Base-by-base conservation (phyloP, 108 stramenopile genomes). In the Schizochytrium sp. region DNA sequence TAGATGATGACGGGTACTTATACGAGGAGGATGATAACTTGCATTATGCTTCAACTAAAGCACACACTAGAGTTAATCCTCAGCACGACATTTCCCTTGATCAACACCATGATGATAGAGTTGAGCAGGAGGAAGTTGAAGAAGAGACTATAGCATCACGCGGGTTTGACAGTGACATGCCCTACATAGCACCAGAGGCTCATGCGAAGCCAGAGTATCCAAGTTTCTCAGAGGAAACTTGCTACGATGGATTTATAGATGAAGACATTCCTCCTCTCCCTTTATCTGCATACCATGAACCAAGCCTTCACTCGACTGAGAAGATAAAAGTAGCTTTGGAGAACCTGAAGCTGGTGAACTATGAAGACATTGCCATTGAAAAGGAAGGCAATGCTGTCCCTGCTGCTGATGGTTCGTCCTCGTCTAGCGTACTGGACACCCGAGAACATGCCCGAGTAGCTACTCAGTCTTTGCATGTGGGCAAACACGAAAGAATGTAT, bases 261-360 rank as follows among this genome's bases (percentile, higher is more conserved):
- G 53, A 55, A 40, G 76, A 83, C 4, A 55, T 83, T 10, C 76
- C 76, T n/a, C 76, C 76, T 17, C 76, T 83, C 38, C 76, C 76
- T 5, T 53, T 83, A 10, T 19, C 50, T 40, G n/a, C n/a, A n/a
- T 83, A 83, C 76, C 50, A 49, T 38, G 76, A 83, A 53, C 76
- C 76, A 42, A 55, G 50, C 50, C 76, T 83, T n/a, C 76, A 83
- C 76, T 83, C 76, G 5, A 83, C 50, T 28, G 53, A 83, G 55
- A 83, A 83, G n/a, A 83, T 83, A 47, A 49, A 83, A 53, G 76
- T 17, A 50, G 76, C 76, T 17, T 28, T 83, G 28, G 76, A 83
- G 53, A 40, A 7, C 50, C 76, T 83, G 28, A 55, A 55, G 3
- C 1, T 83, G 76, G 53, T n/a, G n/a, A 49, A 55, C 15, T 55